Base-by-base conservation (phyloP, 2,329 filamentous ascomycete genomes). In the Capronia epimyces region DNA sequence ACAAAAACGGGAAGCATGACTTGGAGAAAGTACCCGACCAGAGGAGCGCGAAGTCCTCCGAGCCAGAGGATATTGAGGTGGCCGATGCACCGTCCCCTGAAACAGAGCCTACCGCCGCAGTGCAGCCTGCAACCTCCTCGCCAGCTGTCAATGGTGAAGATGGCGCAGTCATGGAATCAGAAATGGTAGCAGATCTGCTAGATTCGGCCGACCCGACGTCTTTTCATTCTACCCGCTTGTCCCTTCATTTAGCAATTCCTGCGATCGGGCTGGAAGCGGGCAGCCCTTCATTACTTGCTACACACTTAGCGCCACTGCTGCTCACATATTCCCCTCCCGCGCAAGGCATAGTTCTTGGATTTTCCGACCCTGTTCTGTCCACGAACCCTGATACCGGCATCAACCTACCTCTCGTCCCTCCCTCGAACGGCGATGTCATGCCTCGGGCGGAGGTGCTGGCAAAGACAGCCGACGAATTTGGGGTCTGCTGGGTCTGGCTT, bases 401-500 rank as follows among this genome's bases (percentile, higher is more conserved):
- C 1, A 61, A 67, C 42, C 50, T 75, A 1, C 71, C 67, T 13
- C 70, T 39, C 51, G 60, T 29, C 18, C 63, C 59, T 29, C 67
- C 65, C 10, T 50, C 58, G 46, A 47, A 57, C 36, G 52, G 60
- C 22, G 56, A 66, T 20, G 57, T 57, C 12, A 66, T 67, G 46
- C 64, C 67, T 2, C 64, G 68, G 60, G 65, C 66, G n/a, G 61
- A 70, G 31, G 70, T 70, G 0, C 64, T 72, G 29, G 68, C 71
- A n/a, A 62, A 62, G 29, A 67, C 70, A 2, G 67, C 87, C 34
- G 83, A 87, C 69, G 93, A 97, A 69, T 94, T 90, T 65, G 88
- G 86, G 6, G 87, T 89, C 20, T 84, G 84, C 18, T 96, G 87
- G 64, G 81, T 87, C 42, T 97, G 91, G 84, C 79, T 95, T 18